Conservation (phyloP, 2,329 filamentous ascomycete genomes). For the Colletotrichum sp. region DNA sequence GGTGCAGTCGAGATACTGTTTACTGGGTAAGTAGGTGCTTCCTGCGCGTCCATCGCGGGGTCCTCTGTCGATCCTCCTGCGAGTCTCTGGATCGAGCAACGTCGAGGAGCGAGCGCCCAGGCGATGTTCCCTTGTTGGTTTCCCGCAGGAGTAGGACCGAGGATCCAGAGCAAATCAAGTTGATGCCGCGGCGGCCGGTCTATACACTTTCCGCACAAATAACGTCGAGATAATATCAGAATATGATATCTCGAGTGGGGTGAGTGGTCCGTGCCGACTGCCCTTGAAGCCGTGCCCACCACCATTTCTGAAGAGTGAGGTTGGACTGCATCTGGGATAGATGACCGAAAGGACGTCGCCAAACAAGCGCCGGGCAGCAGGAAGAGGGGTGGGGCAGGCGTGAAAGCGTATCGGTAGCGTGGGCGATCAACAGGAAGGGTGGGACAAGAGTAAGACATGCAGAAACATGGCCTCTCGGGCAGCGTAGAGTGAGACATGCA, state of each 20-base stretch:
- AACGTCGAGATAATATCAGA: background rate
- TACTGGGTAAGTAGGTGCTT: background rate
- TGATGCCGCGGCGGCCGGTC: background rate
- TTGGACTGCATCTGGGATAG: background rate
- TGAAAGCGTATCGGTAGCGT: slow-evolving; percentile 21
- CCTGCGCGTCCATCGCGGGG: background rate
- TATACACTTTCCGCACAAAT: background rate
- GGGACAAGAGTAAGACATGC: slow-evolving; percentile 34
- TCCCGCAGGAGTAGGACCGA: background rate
- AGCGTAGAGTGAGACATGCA: slow-evolving; percentile 39
- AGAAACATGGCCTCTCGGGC: slow-evolving; percentile 39
- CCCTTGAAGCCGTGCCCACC: background rate
- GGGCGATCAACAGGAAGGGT: slow-evolving; percentile 23
- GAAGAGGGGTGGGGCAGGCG: slow-evolving; percentile 18
- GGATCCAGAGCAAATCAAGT: background rate
- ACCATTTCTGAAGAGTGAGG: background rate
- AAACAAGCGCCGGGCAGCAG: slow-evolving; percentile 22
- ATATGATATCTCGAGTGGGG: background rate
- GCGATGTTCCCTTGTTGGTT: background rate
- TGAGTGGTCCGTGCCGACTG: background rate
- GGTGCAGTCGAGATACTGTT: background rate
- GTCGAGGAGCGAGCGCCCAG: background rate
- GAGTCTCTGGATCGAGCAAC: slow-evolving; percentile 5
- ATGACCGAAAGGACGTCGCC: slow-evolving; percentile 1
- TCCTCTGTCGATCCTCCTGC: slow-evolving; percentile 3